These are phyloP conservation scores for Corylus americana DNA, from an alignment of 306 rosid species.

Conservation along the genomic window DNA sequence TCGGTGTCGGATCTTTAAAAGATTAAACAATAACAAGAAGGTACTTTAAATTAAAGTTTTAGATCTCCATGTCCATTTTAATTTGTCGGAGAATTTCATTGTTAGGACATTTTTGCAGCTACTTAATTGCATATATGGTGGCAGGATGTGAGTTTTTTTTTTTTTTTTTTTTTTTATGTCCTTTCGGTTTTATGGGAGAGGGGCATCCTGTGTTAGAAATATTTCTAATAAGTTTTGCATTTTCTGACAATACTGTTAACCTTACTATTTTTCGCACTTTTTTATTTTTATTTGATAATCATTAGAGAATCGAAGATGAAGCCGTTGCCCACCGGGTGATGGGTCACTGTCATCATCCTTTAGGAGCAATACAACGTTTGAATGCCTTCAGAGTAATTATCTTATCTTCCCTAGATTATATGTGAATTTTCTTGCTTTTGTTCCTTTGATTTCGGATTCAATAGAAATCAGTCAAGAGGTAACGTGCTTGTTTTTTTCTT, in stretches of 20 bases:
- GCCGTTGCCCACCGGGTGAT: conserved; percentile 58
- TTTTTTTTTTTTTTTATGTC: not conserved
- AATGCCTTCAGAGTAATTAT: conserved; percentile 61
- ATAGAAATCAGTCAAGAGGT: not conserved
- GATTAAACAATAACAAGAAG: conserved; percentile 73
- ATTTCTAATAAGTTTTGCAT: not conserved
- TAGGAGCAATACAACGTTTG: conserved; percentile 58
- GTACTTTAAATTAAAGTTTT: conserved; percentile 40
- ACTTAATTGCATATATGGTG: not conserved
- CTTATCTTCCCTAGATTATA: conserved; percentile 30
- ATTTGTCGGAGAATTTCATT: not conserved
- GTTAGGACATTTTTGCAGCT: not conserved
- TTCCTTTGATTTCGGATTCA: conserved; percentile 5
- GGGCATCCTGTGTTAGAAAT: not conserved
- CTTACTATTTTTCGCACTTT: conserved; percentile 25
- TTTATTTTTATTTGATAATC: conserved; percentile 23
- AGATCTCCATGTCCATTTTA: not conserved
- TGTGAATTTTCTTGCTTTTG: not conserved
- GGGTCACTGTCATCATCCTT: conserved; percentile 83
- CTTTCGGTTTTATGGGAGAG: not conserved
- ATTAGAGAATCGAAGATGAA: conserved; percentile 77
- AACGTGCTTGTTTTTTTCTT: conserved; percentile 12
- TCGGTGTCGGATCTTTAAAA: conserved; percentile 74
- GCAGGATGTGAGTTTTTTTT: not conserved
- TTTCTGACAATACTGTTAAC: not conserved